Evolutionary conservation across 2,329 filamentous ascomycete genomes (phyloP).

Genomic region (Annulohypoxylon truncatum): DNA sequence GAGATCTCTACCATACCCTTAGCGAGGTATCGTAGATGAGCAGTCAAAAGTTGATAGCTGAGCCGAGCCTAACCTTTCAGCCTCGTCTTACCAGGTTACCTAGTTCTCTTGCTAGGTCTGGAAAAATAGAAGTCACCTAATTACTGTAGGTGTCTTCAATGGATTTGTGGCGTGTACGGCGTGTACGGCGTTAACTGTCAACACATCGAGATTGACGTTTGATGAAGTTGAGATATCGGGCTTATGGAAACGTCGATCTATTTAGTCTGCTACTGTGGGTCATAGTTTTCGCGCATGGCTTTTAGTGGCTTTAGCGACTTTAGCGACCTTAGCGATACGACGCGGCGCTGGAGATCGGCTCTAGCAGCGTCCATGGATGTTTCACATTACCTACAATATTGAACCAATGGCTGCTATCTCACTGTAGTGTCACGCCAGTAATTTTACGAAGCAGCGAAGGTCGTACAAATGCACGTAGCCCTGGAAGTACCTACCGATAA

Average conservation of each 20-base stretch:
- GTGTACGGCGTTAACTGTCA: slow-evolving; percentile 5
- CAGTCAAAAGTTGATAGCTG: background rate
- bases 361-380: slow-evolving; percentile 15
- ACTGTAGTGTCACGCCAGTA: slow-evolving; percentile 4
- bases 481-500: background rate
- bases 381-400: slow-evolving; percentile 16
- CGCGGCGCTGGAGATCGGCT: slow-evolving; percentile 1
- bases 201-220: background rate
- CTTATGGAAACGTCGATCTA: background rate
- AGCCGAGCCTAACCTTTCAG: background rate
- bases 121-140: background rate
- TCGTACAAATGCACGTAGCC: background rate
- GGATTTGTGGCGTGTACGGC: background rate
- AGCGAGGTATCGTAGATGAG: background rate
- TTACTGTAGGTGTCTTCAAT: background rate
- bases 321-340: slow-evolving; percentile 7
- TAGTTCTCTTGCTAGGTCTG: background rate
- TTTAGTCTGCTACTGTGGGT: background rate
- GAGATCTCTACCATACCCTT: background rate
- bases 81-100: background rate
- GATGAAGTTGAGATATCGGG: slow-evolving; percentile 3
- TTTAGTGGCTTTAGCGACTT: slow-evolving; percentile 8
- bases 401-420: slow-evolving; percentile 3
- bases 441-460: background rate
- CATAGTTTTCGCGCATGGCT: background rate